These are phyloP conservation scores for Rutidosis leptorrhynchoides DNA, from an alignment of 129 eudicot genomes.

Conservation along the genomic window DNA sequence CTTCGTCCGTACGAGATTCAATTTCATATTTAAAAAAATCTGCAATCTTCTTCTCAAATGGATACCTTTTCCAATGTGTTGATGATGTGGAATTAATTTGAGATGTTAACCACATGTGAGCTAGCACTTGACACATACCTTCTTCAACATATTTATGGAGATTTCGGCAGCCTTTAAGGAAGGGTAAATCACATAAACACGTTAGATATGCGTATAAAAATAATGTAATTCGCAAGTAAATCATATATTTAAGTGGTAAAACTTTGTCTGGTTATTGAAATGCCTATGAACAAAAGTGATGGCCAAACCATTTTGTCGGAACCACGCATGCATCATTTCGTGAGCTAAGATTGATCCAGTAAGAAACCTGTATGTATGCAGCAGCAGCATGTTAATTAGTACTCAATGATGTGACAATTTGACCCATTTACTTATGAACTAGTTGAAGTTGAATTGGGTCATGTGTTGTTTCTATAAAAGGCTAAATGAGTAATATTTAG, in stretches of 20 bases:
- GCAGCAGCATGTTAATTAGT: slow-evolving; percentile 9
- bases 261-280: not conserved
- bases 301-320: slow-evolving; percentile 62
- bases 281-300: not conserved
- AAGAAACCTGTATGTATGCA: slow-evolving; percentile 51
- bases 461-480: not conserved
- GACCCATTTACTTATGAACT: not conserved
- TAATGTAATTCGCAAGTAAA: not conserved
- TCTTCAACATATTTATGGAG: slow-evolving; percentile 79
- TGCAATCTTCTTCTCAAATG: slow-evolving; percentile 70
- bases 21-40: slow-evolving; percentile 77
- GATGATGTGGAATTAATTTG: slow-evolving; percentile 40
- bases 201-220: not conserved
- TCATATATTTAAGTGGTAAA: not conserved
- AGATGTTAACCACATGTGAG: slow-evolving; percentile 80
- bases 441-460: not conserved
- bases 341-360: slow-evolving; percentile 89
- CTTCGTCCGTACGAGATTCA: slow-evolving; percentile 60
- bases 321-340: slow-evolving; percentile 97
- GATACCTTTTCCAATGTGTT: slow-evolving; percentile 44
- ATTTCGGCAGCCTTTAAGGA: slow-evolving; percentile 48
- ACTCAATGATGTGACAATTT: not conserved
- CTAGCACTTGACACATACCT: slow-evolving; percentile 88
- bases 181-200: not conserved
- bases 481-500: not conserved